Evolutionary conservation across 2,329 filamentous ascomycete genomes (phyloP).

Genomic region (Calonectria pseudoreteaudii): DNA sequence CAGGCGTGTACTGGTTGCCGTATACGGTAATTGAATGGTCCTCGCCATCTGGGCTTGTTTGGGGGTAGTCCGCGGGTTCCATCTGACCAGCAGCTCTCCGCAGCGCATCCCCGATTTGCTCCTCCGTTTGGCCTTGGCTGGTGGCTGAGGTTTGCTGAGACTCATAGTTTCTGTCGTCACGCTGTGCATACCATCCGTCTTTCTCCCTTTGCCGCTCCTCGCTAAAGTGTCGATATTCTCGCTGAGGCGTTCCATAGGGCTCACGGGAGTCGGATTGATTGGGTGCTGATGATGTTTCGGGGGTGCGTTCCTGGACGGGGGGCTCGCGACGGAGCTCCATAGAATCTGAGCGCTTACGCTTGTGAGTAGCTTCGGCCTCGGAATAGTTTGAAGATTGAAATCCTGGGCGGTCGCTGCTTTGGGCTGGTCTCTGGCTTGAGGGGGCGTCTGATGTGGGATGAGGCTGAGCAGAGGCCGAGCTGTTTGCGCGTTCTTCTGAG

Average conservation of each 20-base stretch:
- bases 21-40: slow-evolving; percentile 58
- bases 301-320: slow-evolving; percentile 48
- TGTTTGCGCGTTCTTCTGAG: slow-evolving; percentile 49
- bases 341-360: slow-evolving; percentile 78
- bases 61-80: slow-evolving; percentile 63
- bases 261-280: slow-evolving; percentile 55
- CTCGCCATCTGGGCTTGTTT: slow-evolving; percentile 67
- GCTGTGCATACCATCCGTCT: slow-evolving; percentile 63
- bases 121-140: slow-evolving; percentile 62
- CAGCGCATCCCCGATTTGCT: slow-evolving; percentile 59
- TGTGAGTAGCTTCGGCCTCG: slow-evolving; percentile 64
- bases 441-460: slow-evolving; percentile 43
- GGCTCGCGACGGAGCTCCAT: slow-evolving; percentile 59
- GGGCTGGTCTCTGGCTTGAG: slow-evolving; percentile 52
- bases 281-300: slow-evolving; percentile 47
- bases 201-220: slow-evolving; percentile 59
- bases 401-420: slow-evolving; percentile 55
- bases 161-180: slow-evolving; percentile 61
- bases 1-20: slow-evolving; percentile 57
- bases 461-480: slow-evolving; percentile 38
- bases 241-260: slow-evolving; percentile 55
- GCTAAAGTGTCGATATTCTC: slow-evolving; percentile 58
- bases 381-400: slow-evolving; percentile 55
- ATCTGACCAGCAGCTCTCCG: slow-evolving; percentile 58
- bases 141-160: slow-evolving; percentile 60